Evolutionary conservation across 305 asterid species (phyloP).

Genomic region (Solanum hybrid): DNA sequence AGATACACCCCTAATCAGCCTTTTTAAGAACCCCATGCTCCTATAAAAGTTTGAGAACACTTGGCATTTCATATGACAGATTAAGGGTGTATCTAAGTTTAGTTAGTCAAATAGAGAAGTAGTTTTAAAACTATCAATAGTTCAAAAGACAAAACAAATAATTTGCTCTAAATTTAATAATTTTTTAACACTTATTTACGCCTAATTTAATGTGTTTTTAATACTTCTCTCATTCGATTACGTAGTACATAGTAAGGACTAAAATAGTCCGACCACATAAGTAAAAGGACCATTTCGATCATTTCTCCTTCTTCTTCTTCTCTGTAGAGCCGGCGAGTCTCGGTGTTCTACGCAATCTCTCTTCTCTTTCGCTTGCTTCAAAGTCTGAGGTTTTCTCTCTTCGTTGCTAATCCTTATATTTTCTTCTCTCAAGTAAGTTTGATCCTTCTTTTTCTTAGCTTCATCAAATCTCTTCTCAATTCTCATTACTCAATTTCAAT

Average conservation of each 20-base stretch:
- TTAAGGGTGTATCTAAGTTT: too few relatives aligned
- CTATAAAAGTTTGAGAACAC: too few relatives aligned
- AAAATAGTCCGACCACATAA: neutral
- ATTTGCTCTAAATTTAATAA: too few relatives aligned
- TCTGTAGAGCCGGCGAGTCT: neutral
- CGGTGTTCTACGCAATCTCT: conserved; percentile 32
- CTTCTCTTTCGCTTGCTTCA: conserved; percentile 30
- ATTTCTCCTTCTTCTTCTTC: neutral
- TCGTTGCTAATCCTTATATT: conserved; percentile 21
- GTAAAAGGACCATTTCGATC: neutral
- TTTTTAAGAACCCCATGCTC: neutral
- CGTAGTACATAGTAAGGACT: neutral
- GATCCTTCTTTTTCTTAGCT: neutral
- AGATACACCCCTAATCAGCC: neutral
- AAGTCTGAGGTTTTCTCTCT: conserved; percentile 4
- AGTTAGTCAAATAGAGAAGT: too few relatives aligned
- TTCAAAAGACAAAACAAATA: too few relatives aligned
- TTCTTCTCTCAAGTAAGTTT: conserved; percentile 4
- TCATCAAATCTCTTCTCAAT: neutral
- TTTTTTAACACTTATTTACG: too few relatives aligned
- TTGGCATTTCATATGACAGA: neutral
- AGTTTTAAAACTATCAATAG: too few relatives aligned
- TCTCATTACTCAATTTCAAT: neutral
- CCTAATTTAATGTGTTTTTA: too few relatives aligned
- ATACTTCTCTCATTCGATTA: too few relatives aligned